phyloP scores from a whole-genome alignment of 1,139 yeast species.

The Sugiyamaella paludigena region DNA sequence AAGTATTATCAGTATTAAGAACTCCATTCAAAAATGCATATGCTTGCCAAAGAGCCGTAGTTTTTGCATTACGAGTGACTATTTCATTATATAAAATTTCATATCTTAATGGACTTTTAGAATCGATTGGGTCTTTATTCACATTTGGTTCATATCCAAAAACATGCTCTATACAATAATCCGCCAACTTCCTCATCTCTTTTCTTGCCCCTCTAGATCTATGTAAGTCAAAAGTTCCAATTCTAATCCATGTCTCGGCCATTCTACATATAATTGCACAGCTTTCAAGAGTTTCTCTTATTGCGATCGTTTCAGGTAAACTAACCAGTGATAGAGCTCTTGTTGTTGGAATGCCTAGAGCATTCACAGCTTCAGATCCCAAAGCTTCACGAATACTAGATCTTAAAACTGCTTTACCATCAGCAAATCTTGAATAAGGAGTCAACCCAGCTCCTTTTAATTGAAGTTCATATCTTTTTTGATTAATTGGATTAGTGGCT shows the following conservation, averaged over 20 bases:
- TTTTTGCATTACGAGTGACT: conserved; percentile 65
- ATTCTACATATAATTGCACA: conserved; percentile 85
- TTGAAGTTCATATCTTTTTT: conserved; percentile 61
- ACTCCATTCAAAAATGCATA: conserved; percentile 95
- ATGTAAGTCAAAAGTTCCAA: conserved; percentile 88
- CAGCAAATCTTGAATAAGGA: conserved; percentile 92
- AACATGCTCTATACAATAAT: conserved; percentile 69
- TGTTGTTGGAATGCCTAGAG: conserved; percentile 83
- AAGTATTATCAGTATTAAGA: conserved; percentile 89
- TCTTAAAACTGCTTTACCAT: conserved; percentile 89
- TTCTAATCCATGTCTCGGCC: conserved; percentile 82
- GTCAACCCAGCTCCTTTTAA: conserved; percentile 90
- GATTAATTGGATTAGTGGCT: conserved; percentile 43
- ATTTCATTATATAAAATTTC: conserved; percentile 71
- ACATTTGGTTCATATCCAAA: conserved; percentile 35
- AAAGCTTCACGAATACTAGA: conserved; percentile 86
- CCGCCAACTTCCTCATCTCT: conserved; percentile 62
- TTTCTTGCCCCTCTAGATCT: conserved; percentile 68
- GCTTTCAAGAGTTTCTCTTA: conserved; percentile 63
- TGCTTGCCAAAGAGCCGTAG: conserved; percentile 84
- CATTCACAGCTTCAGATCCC: conserved; percentile 76
- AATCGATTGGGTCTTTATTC: conserved; percentile 18
- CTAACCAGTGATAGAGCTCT: conserved; percentile 72
- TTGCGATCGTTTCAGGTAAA: conserved; percentile 75
- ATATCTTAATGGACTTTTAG: conserved; percentile 56